Conservation (phyloP, 345 rosid species). For the Euclidium syriacum region DNA sequence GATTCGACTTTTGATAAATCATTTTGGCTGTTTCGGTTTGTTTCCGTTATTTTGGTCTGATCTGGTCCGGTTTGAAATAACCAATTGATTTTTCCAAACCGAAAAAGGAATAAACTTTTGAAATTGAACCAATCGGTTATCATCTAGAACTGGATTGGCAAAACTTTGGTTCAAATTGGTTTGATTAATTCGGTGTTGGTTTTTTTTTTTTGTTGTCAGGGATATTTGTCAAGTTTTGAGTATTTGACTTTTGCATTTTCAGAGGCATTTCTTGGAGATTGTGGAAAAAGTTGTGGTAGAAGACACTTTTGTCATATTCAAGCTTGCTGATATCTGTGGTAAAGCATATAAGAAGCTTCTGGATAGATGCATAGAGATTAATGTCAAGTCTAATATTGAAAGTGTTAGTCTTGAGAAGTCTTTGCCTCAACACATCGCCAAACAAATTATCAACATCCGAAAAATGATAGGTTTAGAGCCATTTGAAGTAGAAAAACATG, state of each 20-base stretch:
- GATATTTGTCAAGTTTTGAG: too few species aligned
- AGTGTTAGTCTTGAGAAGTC: slow-evolving; percentile 54
- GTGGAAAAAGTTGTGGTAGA: slow-evolving; percentile 54
- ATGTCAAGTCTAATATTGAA: slow-evolving; percentile 61
- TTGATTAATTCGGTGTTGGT: too few species aligned
- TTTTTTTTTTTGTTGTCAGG: too few species aligned
- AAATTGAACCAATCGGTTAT: too few species aligned
- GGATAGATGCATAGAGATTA: slow-evolving; percentile 42
- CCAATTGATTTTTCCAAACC: too few species aligned
- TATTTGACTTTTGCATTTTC: slow-evolving; percentile 26
- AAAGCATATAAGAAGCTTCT: slow-evolving; percentile 47
- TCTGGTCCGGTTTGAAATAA: too few species aligned
- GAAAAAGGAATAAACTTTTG: too few species aligned
- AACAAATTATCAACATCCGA: slow-evolving; percentile 45
- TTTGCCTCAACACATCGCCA: slow-evolving; percentile 46
- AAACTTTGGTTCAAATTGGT: too few species aligned
- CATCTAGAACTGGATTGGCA: too few species aligned
- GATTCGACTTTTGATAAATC: too few species aligned
- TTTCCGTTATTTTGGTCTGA: too few species aligned
- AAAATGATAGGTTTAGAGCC: slow-evolving; percentile 32
- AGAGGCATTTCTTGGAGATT: slow-evolving; percentile 60
- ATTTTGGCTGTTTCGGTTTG: too few species aligned
- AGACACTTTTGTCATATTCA: slow-evolving; percentile 58
- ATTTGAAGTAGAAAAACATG: slow-evolving; percentile 48
- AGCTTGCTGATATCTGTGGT: slow-evolving; percentile 50